A percentile compares a stretch with the other conserved stretches of the same genome.
These are phyloP conservation scores for Lepidium sativum DNA, from an alignment of 345 rosid species.

Conservation along the genomic window DNA sequence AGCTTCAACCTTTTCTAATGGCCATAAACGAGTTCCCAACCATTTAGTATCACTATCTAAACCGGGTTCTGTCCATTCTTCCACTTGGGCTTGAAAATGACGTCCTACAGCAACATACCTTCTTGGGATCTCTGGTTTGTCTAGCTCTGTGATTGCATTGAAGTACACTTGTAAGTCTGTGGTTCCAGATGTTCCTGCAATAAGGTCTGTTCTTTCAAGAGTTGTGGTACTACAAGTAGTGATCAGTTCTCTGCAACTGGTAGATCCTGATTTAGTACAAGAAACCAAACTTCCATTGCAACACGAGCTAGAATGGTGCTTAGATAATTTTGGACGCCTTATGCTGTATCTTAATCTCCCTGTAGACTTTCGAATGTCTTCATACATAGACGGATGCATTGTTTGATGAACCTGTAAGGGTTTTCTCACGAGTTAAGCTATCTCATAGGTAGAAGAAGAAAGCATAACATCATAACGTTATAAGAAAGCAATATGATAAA, in stretches of 20 bases:
- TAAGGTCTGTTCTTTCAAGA: background rate
- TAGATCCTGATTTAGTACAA: slow-evolving; percentile 13
- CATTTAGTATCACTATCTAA: slow-evolving; percentile 55
- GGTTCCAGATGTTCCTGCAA: slow-evolving; percentile 1
- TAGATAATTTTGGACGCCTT: slow-evolving; percentile 16
- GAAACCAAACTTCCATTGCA: slow-evolving; percentile 27
- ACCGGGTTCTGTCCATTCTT: slow-evolving; percentile 48
- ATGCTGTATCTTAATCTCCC: slow-evolving; percentile 32
- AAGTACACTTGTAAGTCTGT: slow-evolving; percentile 1
- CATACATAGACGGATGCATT: slow-evolving; percentile 54
- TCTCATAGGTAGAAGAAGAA: background rate
- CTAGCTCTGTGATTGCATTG: background rate
- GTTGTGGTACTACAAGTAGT: background rate
- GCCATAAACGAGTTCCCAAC: slow-evolving; percentile 61
- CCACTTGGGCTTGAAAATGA: slow-evolving; percentile 57
- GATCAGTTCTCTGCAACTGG: background rate
- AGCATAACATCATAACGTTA: background rate
- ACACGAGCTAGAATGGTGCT: slow-evolving; percentile 24
- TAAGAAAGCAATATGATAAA: background rate
- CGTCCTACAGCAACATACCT: slow-evolving; percentile 39
- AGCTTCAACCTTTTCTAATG: slow-evolving; percentile 18
- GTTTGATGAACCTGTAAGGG: slow-evolving; percentile 43
- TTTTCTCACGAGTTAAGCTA: background rate
- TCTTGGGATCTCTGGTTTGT: slow-evolving; percentile 6
- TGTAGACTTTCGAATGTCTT: slow-evolving; percentile 25